Percentiles rank a stretch among this genome's conserved stretches.
Evolutionary conservation across 108 stramenopile species (phyloP).

Genomic region (Craspedostauros australis): DNA sequence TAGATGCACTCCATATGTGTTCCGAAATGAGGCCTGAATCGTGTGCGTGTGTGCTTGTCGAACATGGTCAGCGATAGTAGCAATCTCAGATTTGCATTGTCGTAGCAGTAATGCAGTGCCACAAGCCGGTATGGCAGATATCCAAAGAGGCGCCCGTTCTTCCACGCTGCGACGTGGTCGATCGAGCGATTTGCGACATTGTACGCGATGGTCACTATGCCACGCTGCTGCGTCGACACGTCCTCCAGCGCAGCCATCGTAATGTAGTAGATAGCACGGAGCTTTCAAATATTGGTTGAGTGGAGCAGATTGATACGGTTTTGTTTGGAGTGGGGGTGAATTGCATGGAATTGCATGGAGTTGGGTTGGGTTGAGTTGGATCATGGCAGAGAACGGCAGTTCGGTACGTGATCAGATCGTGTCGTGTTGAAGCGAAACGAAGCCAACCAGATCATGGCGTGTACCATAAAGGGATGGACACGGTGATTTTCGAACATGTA

Average conservation of each 20-base stretch:
- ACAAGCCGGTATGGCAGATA: slow-evolving; percentile 1
- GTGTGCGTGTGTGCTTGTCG: too few species aligned
- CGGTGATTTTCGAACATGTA: too few species aligned
- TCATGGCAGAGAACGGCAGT: too few species aligned
- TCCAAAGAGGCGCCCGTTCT: neutral
- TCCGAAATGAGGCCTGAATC: slow-evolving; percentile 13
- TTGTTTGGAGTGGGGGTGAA: too few species aligned
- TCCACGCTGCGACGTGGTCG: slow-evolving; percentile 9
- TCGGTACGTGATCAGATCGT: too few species aligned
- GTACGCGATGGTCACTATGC: slow-evolving; percentile 13
- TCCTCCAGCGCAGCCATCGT: slow-evolving; percentile 14
- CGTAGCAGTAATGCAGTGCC: slow-evolving; percentile 21
- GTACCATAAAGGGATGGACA: too few species aligned
- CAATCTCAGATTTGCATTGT: slow-evolving; percentile 10
- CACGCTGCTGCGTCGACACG: slow-evolving; percentile 13
- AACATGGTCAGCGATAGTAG: slow-evolving; percentile 15
- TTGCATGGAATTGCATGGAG: too few species aligned
- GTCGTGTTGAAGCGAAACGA: too few species aligned
- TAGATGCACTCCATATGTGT: slow-evolving; percentile 13
- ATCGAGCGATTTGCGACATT: slow-evolving; percentile 11
- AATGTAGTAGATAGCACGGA: slow-evolving; percentile 17
- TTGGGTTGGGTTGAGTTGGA: too few species aligned
- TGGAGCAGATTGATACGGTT: too few species aligned
- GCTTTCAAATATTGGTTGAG: too few species aligned
- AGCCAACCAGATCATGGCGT: too few species aligned